Percentiles rank a stretch among this genome's conserved stretches.
phyloP scores from a whole-genome alignment of 208 protist species.

The Acanthamoeba lenticulata region DNA sequence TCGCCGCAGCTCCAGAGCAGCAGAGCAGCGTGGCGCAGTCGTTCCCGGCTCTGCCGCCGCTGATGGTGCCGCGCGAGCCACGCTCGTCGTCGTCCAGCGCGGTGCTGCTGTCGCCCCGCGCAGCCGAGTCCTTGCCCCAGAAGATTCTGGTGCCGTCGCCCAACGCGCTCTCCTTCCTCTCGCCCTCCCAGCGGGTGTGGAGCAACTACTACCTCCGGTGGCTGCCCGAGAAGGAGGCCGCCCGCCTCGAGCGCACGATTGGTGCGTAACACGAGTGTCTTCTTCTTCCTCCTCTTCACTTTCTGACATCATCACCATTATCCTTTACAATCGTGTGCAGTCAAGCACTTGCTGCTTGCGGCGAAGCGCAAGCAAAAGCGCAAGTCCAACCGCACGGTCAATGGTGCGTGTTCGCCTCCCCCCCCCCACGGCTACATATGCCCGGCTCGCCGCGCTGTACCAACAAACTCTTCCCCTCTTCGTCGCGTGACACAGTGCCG shows the following conservation, averaged over 20 bases:
- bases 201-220: conserved; percentile 30
- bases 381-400: conserved; percentile 13
- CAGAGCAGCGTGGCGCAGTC: not conserved
- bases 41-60: not conserved
- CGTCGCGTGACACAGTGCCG: no score
- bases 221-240: conserved; percentile 19
- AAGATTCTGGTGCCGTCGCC: conserved; percentile 22
- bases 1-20: not conserved
- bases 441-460: no score
- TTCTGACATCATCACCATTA: not conserved
- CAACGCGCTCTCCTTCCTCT: conserved; percentile 1
- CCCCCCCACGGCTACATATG: no score
- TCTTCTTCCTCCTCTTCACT: not conserved
- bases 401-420: not conserved
- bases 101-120: not conserved
- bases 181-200: conserved; percentile 23
- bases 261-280: not conserved
- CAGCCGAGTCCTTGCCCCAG: not conserved
- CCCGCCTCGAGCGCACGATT: not conserved
- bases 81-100: not conserved
- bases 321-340: not conserved
- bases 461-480: no score
- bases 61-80: not conserved
- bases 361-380: conserved; percentile 22
- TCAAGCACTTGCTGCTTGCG: not conserved